Percentiles rank a stretch among this genome's conserved stretches.
Evolutionary conservation across 2,329 filamentous ascomycete species (phyloP).

Genomic region (Ophiostoma piceae): DNA sequence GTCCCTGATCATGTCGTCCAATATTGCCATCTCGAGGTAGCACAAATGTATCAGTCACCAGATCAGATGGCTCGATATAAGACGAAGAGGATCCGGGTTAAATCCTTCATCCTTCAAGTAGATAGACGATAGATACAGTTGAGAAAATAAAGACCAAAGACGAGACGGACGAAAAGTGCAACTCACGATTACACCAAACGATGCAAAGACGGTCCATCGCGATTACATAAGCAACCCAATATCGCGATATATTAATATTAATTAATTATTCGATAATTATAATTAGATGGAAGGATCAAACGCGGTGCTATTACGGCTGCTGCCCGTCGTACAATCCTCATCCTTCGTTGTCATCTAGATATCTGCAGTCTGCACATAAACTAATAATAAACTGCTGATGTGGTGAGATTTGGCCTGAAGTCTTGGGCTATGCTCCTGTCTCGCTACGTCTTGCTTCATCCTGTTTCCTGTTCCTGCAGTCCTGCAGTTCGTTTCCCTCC

Average conservation of each 20-base stretch:
- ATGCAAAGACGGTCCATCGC: not conserved
- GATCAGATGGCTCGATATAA: not conserved
- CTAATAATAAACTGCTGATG: not conserved
- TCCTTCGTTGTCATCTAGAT: not conserved
- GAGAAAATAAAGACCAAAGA: not conserved
- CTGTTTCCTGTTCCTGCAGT: not conserved
- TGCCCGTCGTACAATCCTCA: not conserved
- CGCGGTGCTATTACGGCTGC: not conserved
- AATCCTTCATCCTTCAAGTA: not conserved
- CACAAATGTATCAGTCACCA: not conserved
- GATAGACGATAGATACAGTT: not conserved
- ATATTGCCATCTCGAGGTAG: not conserved
- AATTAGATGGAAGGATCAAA: constrained; percentile 9
- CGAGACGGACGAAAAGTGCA: not conserved
- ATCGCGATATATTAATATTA: not conserved
- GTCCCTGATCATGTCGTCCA: not conserved
- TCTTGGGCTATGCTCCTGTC: not conserved
- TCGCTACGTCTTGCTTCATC: constrained; percentile 2
- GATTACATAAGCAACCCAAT: not conserved
- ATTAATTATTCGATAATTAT: not conserved
- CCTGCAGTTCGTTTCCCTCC: not conserved
- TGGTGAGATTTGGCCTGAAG: not conserved
- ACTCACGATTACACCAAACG: not conserved
- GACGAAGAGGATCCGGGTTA: not conserved
- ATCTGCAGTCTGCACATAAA: not conserved